Conservation (phyloP, 345 rosid species). For the Balakata baccata region DNA sequence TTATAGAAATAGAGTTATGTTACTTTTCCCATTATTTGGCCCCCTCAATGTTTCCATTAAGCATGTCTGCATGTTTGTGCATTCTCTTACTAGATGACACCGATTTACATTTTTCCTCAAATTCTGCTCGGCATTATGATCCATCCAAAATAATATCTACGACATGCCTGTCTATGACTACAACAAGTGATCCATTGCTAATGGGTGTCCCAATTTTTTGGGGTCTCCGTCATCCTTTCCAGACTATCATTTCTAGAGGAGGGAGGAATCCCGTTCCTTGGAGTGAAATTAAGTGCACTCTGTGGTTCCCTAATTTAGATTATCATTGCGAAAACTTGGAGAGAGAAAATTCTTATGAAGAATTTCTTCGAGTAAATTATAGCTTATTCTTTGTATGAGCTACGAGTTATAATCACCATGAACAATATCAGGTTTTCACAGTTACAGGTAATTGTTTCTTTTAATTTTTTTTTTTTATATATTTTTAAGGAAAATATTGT, state of each 20-base stretch:
- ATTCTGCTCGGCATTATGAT: constrained; percentile 48
- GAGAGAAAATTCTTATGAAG: constrained; percentile 48
- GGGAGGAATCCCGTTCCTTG: constrained; percentile 57
- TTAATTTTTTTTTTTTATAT: too few species aligned
- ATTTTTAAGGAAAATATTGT: not conserved
- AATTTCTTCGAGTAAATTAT: constrained; percentile 67
- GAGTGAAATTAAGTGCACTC: constrained; percentile 55
- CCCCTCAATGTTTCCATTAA: constrained; percentile 20
- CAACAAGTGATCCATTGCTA: constrained; percentile 37
- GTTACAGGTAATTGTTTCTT: constrained; percentile 59
- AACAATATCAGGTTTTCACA: constrained; percentile 72
- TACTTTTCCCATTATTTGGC: constrained; percentile 56
- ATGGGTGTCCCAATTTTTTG: constrained; percentile 50
- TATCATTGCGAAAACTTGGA: constrained; percentile 45
- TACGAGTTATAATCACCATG: constrained; percentile 60
- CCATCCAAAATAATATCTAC: constrained; percentile 57
- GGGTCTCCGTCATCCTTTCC: constrained; percentile 65
- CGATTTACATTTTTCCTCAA: constrained; percentile 56
- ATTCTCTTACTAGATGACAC: constrained; percentile 71
- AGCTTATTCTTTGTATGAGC: constrained; percentile 46
- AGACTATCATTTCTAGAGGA: constrained; percentile 52
- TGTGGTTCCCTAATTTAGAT: constrained; percentile 70
- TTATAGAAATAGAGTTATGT: constrained; percentile 76
- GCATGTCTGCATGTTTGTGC: constrained; percentile 36
- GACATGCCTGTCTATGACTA: constrained; percentile 46